phyloP scores from a whole-genome alignment of 1,284 basidiomycete genomes.

The Stygiomarasmius scandens region DNA sequence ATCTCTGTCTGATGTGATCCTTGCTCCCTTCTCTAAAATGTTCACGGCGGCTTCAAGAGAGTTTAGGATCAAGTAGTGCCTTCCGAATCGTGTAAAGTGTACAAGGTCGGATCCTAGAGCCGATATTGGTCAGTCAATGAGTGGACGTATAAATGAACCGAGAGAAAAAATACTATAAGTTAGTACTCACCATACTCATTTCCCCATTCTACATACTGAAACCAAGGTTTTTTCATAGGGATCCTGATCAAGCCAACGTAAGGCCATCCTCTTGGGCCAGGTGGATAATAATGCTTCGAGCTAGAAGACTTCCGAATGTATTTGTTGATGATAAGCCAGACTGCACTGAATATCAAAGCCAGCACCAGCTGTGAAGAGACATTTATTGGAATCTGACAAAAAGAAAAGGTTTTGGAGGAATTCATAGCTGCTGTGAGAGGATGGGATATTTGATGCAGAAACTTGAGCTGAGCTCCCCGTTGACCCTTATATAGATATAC shows the following conservation, averaged over 20 bases:
- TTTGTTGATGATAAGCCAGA: too few relatives aligned
- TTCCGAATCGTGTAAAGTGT: constrained; percentile 11
- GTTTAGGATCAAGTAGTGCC: constrained; percentile 18
- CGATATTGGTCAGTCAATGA: not conserved
- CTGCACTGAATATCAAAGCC: too few relatives aligned
- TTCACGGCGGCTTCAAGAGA: constrained; percentile 24
- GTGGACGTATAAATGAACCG: not conserved
- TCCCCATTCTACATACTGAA: not conserved
- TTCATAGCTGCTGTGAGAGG: too few relatives aligned
- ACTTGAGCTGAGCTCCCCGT: too few relatives aligned
- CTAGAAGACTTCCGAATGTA: too few relatives aligned
- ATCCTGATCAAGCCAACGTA: not conserved
- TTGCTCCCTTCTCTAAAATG: constrained; percentile 24
- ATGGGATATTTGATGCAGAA: too few relatives aligned
- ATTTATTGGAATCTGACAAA: too few relatives aligned
- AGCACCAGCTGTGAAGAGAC: too few relatives aligned
- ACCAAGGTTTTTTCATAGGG: not conserved
- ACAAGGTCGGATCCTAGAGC: constrained; percentile 13
- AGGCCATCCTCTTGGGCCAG: not conserved
- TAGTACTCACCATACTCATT: not conserved
- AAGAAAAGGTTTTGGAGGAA: too few relatives aligned
- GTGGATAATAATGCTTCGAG: too few relatives aligned
- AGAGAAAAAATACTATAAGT: too few relatives aligned
- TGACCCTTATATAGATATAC: too few relatives aligned
- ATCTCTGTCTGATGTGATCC: constrained; percentile 12